These are phyloP conservation scores for Recurvomyces mirabilis DNA, from an alignment of 495 filamentous ascomycete species.

Conservation along the genomic window DNA sequence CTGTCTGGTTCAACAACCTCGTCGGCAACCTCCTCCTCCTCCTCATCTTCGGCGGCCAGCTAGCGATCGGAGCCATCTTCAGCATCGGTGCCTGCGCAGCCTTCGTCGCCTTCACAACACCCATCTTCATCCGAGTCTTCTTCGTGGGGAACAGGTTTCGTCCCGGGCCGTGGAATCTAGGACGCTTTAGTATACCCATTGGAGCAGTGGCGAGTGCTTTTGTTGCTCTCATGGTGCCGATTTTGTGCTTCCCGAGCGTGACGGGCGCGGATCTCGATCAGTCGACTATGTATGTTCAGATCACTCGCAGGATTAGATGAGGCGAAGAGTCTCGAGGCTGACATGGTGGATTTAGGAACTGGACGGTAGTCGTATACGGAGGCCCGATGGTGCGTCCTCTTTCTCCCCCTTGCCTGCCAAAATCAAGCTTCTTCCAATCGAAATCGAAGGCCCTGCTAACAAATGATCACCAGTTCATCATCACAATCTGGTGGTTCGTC, in stretches of 20 bases:
- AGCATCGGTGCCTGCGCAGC: constrained; percentile 65
- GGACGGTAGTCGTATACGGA: constrained; percentile 69
- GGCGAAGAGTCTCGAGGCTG: background rate
- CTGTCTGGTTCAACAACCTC: constrained; percentile 59
- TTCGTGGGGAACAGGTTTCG: constrained; percentile 62
- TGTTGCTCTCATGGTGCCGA: constrained; percentile 61
- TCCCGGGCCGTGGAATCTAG: constrained; percentile 64
- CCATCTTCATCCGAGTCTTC: constrained; percentile 63
- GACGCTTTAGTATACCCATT: constrained; percentile 48
- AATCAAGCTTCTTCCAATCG: no score
- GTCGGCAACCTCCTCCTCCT: constrained; percentile 55
- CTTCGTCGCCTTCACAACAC: constrained; percentile 63
- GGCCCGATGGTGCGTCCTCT: constrained; percentile 32
- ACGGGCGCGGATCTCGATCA: constrained; percentile 45
- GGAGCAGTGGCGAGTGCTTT: constrained; percentile 52
- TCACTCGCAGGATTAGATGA: background rate
- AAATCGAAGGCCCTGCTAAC: constrained; percentile 2
- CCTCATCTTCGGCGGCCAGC: constrained; percentile 54
- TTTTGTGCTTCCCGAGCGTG: constrained; percentile 56
- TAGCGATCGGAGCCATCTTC: constrained; percentile 65
- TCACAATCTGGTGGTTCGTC: constrained; percentile 59
- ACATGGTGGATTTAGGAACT: constrained; percentile 44
- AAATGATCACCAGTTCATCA: no score
- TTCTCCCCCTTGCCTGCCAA: background rate
- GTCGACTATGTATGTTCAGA: constrained; percentile 5